Evolutionary conservation across 805 yeast species (phyloP).

Genomic region (Starmerella asiatica): DNA sequence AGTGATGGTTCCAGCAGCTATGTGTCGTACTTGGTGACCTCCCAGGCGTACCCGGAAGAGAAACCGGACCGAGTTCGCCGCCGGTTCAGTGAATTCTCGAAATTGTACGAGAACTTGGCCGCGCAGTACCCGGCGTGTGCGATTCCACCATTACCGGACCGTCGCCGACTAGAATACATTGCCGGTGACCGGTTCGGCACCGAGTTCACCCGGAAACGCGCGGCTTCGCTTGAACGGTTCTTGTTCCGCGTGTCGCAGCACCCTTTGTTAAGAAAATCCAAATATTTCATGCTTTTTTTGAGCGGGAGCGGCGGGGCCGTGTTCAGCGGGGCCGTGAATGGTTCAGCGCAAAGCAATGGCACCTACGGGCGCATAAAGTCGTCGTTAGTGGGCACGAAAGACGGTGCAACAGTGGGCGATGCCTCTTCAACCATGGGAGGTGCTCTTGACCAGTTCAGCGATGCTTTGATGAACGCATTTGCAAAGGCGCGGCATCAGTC

Average conservation of each 20-base stretch:
- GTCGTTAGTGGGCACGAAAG: background rate
- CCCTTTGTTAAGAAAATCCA: conserved; percentile 55
- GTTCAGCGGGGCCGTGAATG: conserved; percentile 36
- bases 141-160: conserved; percentile 89
- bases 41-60: conserved; percentile 28
- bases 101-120: conserved; percentile 56
- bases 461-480: conserved; percentile 86
- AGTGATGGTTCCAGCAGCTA: conserved; percentile 33
- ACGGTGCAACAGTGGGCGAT: background rate
- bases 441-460: conserved; percentile 61
- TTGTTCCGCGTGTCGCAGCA: conserved; percentile 60
- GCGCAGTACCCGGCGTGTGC: conserved; percentile 76
- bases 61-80: conserved; percentile 41
- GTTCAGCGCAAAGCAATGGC: conserved; percentile 34
- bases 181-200: conserved; percentile 85
- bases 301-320: conserved; percentile 27
- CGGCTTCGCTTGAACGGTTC: conserved; percentile 67
- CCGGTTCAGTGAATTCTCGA: conserved; percentile 76
- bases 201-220: conserved; percentile 71
- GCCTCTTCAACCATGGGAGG: background rate
- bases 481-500: conserved; percentile 52
- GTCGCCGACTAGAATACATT: conserved; percentile 76
- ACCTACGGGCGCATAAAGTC: background rate
- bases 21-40: conserved; percentile 55
- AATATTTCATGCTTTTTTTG: conserved; percentile 55